Percentiles rank a stretch among this genome's conserved stretches.
Conservation (phyloP, 192 early-diverging fungal genomes). For the Pilobolus umbonatus region DNA sequence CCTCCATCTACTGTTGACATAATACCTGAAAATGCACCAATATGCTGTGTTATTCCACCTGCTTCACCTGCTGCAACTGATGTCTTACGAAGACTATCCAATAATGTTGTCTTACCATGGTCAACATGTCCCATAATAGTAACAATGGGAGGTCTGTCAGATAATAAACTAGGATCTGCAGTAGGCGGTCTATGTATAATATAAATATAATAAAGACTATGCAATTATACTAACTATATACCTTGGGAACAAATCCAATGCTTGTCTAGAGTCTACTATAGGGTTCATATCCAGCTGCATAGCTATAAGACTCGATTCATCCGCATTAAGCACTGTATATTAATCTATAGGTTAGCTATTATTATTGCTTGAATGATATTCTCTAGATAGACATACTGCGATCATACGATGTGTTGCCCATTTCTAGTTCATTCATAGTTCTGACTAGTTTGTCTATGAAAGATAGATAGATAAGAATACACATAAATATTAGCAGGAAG, state of each 20-base stretch:
- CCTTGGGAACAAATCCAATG: slow-evolving; percentile 55
- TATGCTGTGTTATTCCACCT: slow-evolving; percentile 98
- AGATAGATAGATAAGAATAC: background rate
- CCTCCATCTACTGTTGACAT: too few species aligned
- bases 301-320: slow-evolving; percentile 81
- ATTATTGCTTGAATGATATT: background rate
- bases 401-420: slow-evolving; percentile 75
- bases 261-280: slow-evolving; percentile 54
- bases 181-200: slow-evolving; percentile 47
- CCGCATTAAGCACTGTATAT: slow-evolving; percentile 64
- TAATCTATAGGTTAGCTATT: background rate
- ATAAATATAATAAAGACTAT: background rate
- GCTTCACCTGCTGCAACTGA: slow-evolving; percentile 89
- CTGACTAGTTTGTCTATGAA: slow-evolving; percentile 54
- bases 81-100: slow-evolving; percentile 88
- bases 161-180: slow-evolving; percentile 68
- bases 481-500: background rate
- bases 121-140: slow-evolving; percentile 99
- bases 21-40: slow-evolving; percentile 87
- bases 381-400: slow-evolving; percentile 42
- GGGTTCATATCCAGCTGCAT: slow-evolving; percentile 88
- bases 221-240: slow-evolving; percentile 26
- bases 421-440: slow-evolving; percentile 74
- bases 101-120: slow-evolving; percentile 92
- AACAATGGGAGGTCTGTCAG: slow-evolving; percentile 83